phyloP scores from a whole-genome alignment of 116 monocot genomes.

The Iris pallida region DNA sequence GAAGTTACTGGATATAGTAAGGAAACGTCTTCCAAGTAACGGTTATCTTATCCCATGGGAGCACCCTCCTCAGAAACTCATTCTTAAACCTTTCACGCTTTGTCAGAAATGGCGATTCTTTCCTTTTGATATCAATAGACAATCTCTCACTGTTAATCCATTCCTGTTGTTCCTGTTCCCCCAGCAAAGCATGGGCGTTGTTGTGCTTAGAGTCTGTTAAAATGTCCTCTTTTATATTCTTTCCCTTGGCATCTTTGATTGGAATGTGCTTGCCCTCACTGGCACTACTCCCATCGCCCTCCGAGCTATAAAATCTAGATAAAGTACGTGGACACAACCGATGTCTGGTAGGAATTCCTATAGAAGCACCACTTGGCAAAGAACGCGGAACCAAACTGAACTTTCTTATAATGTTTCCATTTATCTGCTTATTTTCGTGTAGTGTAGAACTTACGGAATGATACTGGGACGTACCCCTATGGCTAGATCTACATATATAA shows the following conservation, averaged over 20 bases:
- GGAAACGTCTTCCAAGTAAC: constrained; percentile 68
- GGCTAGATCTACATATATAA: neutral
- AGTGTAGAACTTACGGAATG: neutral
- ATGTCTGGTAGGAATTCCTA: constrained; percentile 4
- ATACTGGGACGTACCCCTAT: constrained; percentile 1
- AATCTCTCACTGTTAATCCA: constrained; percentile 60
- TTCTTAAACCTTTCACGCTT: constrained; percentile 62
- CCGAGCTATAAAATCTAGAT: constrained; percentile 49
- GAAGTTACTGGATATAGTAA: constrained; percentile 51
- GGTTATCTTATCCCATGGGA: constrained; percentile 63
- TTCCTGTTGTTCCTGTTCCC: constrained; percentile 81
- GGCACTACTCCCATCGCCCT: constrained; percentile 46
- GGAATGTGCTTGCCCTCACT: constrained; percentile 46
- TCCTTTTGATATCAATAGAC: constrained; percentile 33
- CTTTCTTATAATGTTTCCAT: neutral
- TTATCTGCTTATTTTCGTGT: neutral
- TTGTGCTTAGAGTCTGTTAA: constrained; percentile 8
- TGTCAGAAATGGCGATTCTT: constrained; percentile 56
- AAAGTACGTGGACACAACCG: neutral
- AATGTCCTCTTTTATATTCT: constrained; percentile 16
- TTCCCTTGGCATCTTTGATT: constrained; percentile 31
- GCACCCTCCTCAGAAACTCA: constrained; percentile 56
- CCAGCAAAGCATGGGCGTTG: constrained; percentile 63
- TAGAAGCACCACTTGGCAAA: neutral
- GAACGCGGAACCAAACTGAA: constrained; percentile 5